phyloP scores from a whole-genome alignment of 192 early-diverging fungal species.

The Dispira simplex region DNA sequence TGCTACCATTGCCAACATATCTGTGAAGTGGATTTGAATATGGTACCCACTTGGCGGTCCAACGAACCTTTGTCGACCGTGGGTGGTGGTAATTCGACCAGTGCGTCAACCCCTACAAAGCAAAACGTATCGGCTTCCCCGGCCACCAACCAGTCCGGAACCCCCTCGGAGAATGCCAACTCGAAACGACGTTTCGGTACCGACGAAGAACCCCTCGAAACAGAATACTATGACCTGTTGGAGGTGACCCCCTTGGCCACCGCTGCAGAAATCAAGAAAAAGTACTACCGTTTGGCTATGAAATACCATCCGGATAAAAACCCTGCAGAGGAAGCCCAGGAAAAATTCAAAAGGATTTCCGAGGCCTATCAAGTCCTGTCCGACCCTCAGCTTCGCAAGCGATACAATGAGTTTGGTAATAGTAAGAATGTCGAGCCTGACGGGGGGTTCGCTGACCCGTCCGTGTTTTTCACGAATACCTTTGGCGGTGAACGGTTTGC shows the following conservation, averaged over 20 bases:
- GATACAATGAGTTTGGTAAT: constrained; percentile 79
- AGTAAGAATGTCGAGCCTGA: constrained; percentile 38
- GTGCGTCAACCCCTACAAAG: constrained; percentile 3
- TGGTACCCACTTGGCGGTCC: constrained; percentile 30
- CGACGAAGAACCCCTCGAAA: constrained; percentile 65
- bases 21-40: constrained; percentile 29
- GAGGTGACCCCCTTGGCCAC: constrained; percentile 60
- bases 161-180: constrained; percentile 14
- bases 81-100: background rate
- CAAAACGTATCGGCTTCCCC: constrained; percentile 4
- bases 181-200: background rate
- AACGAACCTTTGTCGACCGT: background rate
- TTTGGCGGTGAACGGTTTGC: constrained; percentile 97
- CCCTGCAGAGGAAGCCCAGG: constrained; percentile 31
- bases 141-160: constrained; percentile 18
- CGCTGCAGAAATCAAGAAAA: constrained; percentile 80
- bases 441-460: constrained; percentile 71
- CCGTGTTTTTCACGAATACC: constrained; percentile 87
- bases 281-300: constrained; percentile 49
- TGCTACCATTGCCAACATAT: constrained; percentile 25
- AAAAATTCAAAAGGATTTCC: constrained; percentile 81
- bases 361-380: constrained; percentile 95
- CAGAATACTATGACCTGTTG: constrained; percentile 83
- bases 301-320: constrained; percentile 43
- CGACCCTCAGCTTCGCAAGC: constrained; percentile 70